Percentiles rank a stretch among this genome's conserved stretches.
phyloP scores from a whole-genome alignment of 2,329 filamentous ascomycete species.

The Colletotrichum salicis region DNA sequence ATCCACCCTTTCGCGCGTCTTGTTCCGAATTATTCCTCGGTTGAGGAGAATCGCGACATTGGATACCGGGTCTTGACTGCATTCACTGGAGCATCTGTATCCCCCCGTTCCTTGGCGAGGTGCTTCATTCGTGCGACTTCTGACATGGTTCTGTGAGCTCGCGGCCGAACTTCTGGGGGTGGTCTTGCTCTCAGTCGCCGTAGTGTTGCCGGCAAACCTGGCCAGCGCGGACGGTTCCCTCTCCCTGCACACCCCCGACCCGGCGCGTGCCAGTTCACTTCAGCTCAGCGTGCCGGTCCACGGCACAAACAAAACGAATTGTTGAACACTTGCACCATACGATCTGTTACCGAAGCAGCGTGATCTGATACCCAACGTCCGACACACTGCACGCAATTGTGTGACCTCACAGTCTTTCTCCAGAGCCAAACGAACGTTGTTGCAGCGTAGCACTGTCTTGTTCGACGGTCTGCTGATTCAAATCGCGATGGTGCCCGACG shows the following conservation, averaged over 20 bases:
- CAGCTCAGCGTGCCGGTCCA: conserved; percentile 19
- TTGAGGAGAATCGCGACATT: conserved; percentile 14
- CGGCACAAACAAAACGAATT: conserved; percentile 25
- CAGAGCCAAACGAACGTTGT: neutral
- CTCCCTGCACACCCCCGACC: conserved; percentile 18
- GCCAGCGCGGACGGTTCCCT: conserved; percentile 16
- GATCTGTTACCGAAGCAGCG: conserved; percentile 13
- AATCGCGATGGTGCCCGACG: neutral
- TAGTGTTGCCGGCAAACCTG: conserved; percentile 21
- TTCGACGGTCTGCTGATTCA: neutral
- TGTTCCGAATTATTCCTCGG: conserved; percentile 27
- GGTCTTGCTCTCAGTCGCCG: conserved; percentile 12
- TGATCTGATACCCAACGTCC: conserved; percentile 32
- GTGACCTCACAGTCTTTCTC: conserved; percentile 4
- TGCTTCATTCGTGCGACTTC: conserved; percentile 25
- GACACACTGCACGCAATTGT: conserved; percentile 22
- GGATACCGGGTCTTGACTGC: neutral
- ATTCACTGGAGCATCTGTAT: conserved; percentile 8
- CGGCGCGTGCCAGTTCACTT: conserved; percentile 25
- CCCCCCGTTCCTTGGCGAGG: conserved; percentile 23
- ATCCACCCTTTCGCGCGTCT: neutral
- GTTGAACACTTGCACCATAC: neutral
- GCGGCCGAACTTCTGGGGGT: conserved; percentile 17
- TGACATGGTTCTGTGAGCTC: conserved; percentile 13
- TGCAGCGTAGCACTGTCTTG: neutral